Percentiles rank a stretch among this genome's conserved stretches.
phyloP scores from a whole-genome alignment of 139 green algal species.

The Coelastrella sp. region DNA sequence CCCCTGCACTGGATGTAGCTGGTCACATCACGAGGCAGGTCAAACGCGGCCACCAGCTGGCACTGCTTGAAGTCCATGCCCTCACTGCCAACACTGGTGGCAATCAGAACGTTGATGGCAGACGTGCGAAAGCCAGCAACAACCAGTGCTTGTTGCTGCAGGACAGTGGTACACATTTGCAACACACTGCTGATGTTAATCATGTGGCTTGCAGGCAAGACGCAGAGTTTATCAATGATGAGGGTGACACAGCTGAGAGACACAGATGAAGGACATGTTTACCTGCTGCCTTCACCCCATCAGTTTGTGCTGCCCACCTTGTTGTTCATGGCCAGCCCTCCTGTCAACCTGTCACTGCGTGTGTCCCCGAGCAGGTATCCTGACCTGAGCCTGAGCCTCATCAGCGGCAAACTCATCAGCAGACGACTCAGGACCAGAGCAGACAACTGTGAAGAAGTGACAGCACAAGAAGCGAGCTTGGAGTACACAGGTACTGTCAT shows the following conservation, averaged over 20 bases:
- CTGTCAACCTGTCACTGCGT: not conserved
- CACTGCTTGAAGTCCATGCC: constrained; percentile 46
- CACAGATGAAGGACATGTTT: not conserved
- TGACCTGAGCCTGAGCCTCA: constrained; percentile 11
- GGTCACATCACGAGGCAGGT: constrained; percentile 27
- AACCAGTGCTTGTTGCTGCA: constrained; percentile 31
- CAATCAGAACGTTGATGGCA: constrained; percentile 42
- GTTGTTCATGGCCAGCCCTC: constrained; percentile 40
- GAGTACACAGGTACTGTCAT: not conserved
- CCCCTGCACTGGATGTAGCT: constrained; percentile 47
- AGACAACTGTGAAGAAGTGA: constrained; percentile 13
- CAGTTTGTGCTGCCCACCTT: not conserved
- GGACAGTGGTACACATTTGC: not conserved
- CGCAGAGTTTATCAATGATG: not conserved
- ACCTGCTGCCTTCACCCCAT: not conserved
- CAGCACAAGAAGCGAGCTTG: not conserved
- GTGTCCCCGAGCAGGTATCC: constrained; percentile 41
- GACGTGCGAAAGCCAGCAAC: constrained; percentile 21
- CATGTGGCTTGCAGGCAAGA: not conserved
- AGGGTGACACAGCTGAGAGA: not conserved
- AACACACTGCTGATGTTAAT: not conserved
- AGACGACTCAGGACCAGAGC: constrained; percentile 38
- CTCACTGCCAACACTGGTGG: constrained; percentile 39
- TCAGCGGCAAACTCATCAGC: constrained; percentile 18
- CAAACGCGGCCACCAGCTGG: constrained; percentile 36